Conservation (phyloP, 2,329 filamentous ascomycete genomes). For the Ceratocystis alfenasii region DNA sequence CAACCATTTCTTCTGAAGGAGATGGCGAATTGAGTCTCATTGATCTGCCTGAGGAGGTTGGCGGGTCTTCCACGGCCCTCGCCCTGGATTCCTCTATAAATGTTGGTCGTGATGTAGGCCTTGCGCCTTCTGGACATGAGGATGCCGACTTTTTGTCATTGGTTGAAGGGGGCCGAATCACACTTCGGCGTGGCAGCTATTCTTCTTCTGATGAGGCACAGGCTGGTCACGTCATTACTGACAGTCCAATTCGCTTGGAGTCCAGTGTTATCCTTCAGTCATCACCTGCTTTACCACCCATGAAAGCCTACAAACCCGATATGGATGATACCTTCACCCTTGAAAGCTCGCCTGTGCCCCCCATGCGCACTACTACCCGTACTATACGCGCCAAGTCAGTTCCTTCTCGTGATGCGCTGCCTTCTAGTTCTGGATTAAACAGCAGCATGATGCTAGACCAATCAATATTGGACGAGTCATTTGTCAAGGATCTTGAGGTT, state of each 20-base stretch:
- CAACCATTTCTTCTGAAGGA: not conserved
- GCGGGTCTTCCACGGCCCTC: conserved; percentile 1
- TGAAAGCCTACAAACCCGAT: conserved; percentile 12
- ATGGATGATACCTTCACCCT: conserved; percentile 16
- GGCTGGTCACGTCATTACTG: not conserved
- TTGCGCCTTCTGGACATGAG: not conserved
- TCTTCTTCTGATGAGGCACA: conserved; percentile 10
- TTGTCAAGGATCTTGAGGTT: conserved; percentile 38
- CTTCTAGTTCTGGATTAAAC: conserved; percentile 1
- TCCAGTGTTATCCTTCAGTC: conserved; percentile 16
- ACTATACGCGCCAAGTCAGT: conserved; percentile 16
- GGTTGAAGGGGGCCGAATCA: conserved; percentile 4
- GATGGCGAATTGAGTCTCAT: conserved; percentile 16
- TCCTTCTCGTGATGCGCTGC: conserved; percentile 15
- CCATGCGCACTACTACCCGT: conserved; percentile 13
- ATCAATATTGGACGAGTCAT: conserved; percentile 27
- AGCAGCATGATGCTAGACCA: conserved; percentile 27
- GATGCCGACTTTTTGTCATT: conserved; percentile 15
- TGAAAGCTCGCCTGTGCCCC: conserved; percentile 17
- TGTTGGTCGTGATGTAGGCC: conserved; percentile 13
- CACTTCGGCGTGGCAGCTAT: conserved; percentile 15
- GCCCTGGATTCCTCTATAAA: conserved; percentile 14
- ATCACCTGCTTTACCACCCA: conserved; percentile 16
- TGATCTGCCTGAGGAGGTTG: conserved; percentile 10
- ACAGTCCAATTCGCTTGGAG: conserved; percentile 16